A percentile compares a stretch with the other conserved stretches of the same genome.
Evolutionary conservation across 139 green algal genomes (phyloP).

Genomic region (Chlorella sp.): DNA sequence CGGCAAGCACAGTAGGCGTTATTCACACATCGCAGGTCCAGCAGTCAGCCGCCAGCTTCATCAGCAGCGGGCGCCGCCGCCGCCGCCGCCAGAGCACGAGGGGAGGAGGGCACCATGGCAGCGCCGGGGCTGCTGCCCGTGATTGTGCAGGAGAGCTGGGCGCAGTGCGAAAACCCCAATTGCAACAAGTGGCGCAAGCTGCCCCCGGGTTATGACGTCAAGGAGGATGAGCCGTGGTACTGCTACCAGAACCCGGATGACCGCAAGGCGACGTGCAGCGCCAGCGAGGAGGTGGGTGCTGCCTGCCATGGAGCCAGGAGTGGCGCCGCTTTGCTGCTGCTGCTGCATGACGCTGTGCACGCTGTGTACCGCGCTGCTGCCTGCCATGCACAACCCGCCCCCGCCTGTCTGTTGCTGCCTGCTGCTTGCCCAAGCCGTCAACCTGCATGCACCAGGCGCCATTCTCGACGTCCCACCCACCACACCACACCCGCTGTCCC

Average conservation of each 20-base stretch:
- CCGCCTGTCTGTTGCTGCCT: not conserved
- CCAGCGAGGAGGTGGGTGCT: constrained; percentile 53
- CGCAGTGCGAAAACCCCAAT: constrained; percentile 59
- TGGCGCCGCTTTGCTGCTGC: not conserved
- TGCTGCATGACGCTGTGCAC: not conserved
- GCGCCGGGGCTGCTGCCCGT: constrained; percentile 11
- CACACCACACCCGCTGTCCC: no score
- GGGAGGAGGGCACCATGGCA: not conserved
- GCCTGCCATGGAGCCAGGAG: not conserved
- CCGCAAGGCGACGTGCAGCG: constrained; percentile 46
- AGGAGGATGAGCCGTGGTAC: constrained; percentile 62
- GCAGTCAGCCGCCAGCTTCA: not conserved
- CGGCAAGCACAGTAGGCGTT: no score
- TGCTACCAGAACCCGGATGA: constrained; percentile 67
- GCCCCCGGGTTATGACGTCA: constrained; percentile 44
- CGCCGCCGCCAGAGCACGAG: not conserved
- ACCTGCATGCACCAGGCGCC: not conserved
- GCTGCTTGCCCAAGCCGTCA: not conserved
- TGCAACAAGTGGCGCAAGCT: constrained; percentile 68
- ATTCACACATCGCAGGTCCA: no score
- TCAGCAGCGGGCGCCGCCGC: not conserved
- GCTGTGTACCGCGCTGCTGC: not conserved
- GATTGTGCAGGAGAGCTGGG: constrained; percentile 36
- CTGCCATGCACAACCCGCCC: not conserved
- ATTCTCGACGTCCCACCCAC: not conserved